Percentiles rank a stretch among this genome's conserved stretches.
Evolutionary conservation across 192 early-diverging fungal genomes (phyloP).

Genomic region (Helicostylum pulchrum): DNA sequence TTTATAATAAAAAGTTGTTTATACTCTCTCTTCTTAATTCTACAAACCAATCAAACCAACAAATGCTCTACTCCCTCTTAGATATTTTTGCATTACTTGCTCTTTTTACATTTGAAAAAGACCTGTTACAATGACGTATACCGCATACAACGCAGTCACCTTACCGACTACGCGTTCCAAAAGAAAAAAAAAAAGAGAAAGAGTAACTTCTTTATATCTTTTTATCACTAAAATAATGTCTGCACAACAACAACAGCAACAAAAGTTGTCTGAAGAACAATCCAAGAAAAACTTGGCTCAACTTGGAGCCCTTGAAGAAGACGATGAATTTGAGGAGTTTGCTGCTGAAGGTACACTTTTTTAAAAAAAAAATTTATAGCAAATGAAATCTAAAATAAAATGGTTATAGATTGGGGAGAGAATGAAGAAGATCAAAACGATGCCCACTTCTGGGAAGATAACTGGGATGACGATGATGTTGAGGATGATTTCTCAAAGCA

Average conservation of each 20-base stretch:
- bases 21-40: no score
- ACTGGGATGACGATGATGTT: conserved; percentile 90
- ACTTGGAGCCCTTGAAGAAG: conserved; percentile 75
- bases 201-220: no score
- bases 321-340: conserved; percentile 97
- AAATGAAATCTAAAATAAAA: not conserved
- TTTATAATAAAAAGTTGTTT: no score
- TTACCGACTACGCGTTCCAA: no score
- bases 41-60: no score
- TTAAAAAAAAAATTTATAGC: not conserved
- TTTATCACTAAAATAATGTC: no score
- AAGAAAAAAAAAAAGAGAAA: no score
- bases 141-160: no score
- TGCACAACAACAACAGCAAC: conserved; percentile 16
- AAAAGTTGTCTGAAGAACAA: conserved; percentile 7
- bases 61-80: no score
- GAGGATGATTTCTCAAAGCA: conserved; percentile 93
- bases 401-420: conserved; percentile 71
- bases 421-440: conserved; percentile 71
- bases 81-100: no score
- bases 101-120: no score
- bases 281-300: conserved; percentile 42
- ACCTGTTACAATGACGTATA: no score
- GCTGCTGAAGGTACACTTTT: conserved; percentile 63
- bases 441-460: conserved; percentile 77